Evolutionary conservation across 164 flowering plant species (phyloP), one percentile per base, ranked within the genome.

Genomic region (Vitis rotundifolia): DNA sequence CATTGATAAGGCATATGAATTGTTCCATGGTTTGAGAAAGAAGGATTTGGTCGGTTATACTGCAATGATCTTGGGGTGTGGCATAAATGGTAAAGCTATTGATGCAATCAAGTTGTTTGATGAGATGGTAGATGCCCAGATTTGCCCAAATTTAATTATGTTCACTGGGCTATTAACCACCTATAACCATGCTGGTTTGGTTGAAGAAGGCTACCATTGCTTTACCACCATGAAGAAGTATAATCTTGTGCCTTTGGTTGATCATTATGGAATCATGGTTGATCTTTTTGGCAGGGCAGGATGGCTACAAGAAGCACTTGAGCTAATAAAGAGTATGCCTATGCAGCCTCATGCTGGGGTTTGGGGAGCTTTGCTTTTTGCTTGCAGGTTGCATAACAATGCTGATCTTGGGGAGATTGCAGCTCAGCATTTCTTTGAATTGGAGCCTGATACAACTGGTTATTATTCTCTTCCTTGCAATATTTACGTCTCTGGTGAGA

Each of bases 191-290:
- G 76, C 89, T 5, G 87, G 89, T 19, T 66, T 82, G 64, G 83
- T 86, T 4, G 54, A 69, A 14, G 82, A 86, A 31, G 89, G 87
- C 6, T 61, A 78, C 31, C 70, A 49, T 22, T 82, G 79, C 66
- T 86, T 80, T 75, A 77, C 73, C 68, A 22, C 71, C 50, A 86
- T 86, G 89, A 73, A 79, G 55, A 53, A 52, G n/a, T 82, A 78
- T 68, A 70, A 71, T 12, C 71, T 86, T 15, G 74, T 75, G 64
- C 86, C 89, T 0, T 87, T 79, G 70, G 79, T 83, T 87, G 89
- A 86, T 77, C 89, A 86, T 67, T 86, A 82, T 69, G 89, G 87
- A 16, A 82, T 87, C 77, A 86, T 86, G 80, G 87, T 82, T 68
- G 89, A 86, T 71, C 77, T 86, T n/a, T 72, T 86, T 67, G 78